These are phyloP conservation scores for Lanmaoa pseudosensibilis DNA, from an alignment of 768 basidiomycete species.

Conservation along the genomic window DNA sequence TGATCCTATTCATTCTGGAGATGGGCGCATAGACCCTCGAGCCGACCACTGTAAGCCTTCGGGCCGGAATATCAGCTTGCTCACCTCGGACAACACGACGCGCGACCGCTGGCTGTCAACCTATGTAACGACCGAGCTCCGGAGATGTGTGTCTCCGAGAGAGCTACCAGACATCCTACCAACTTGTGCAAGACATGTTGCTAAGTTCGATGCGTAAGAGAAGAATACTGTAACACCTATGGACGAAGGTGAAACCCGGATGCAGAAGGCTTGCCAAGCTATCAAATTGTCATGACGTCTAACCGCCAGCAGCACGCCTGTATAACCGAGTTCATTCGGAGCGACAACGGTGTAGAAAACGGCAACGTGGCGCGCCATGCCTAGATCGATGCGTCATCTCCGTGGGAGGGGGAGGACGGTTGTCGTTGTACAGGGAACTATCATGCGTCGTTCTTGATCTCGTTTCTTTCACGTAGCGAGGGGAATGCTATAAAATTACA, in stretches of 20 bases:
- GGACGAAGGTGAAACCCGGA: background rate
- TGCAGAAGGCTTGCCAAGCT: background rate
- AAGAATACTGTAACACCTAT: background rate
- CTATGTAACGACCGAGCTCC: background rate
- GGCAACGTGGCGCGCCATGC: background rate
- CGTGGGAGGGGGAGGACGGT: background rate
- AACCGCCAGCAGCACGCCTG: background rate
- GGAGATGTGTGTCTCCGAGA: background rate
- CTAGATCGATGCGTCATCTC: background rate
- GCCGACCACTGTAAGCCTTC: background rate
- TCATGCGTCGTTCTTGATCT: background rate
- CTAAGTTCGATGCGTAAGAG: background rate
- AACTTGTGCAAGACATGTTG: background rate
- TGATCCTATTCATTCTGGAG: background rate
- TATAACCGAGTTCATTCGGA: background rate
- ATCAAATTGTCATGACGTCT: background rate
- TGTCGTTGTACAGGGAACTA: background rate
- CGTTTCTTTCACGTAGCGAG: too few species aligned
- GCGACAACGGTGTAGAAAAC: background rate
- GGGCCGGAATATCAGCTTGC: background rate
- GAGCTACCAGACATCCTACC: background rate
- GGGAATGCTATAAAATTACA: background rate
- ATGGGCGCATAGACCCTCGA: too few species aligned
- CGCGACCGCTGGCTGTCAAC: background rate
- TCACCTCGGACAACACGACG: background rate